Conservation (phyloP, 306 rosid genomes). For the Citrullus mucosospermus region DNA sequence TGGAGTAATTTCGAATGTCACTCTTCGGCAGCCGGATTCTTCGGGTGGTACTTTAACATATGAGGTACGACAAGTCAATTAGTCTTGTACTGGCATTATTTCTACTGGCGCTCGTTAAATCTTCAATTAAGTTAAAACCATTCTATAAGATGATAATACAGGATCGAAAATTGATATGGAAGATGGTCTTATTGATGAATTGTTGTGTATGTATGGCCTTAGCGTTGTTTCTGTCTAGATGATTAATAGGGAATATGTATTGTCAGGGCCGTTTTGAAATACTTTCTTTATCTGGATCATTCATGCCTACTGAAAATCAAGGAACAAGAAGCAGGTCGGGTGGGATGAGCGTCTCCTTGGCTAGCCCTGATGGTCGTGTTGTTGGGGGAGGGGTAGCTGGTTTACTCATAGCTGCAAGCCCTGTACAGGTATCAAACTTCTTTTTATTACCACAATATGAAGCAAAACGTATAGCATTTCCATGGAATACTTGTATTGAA, state of each 20-base stretch:
- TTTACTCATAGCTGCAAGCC: conserved; percentile 58
- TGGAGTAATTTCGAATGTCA: conserved; percentile 64
- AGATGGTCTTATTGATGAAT: not conserved
- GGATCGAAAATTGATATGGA: not conserved
- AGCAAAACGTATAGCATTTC: not conserved
- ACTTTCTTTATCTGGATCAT: conserved; percentile 62
- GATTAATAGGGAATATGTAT: not conserved
- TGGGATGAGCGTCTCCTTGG: conserved; percentile 60
- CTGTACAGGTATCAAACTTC: conserved; percentile 53
- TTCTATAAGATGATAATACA: not conserved
- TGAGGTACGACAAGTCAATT: conserved; percentile 39
- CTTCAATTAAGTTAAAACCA: not conserved
- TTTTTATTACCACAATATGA: not conserved
- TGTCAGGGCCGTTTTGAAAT: conserved; percentile 74
- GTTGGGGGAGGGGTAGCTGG: conserved; percentile 76
- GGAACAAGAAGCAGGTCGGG: conserved; percentile 72
- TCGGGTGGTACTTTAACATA: conserved; percentile 58
- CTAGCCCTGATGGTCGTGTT: conserved; percentile 65
- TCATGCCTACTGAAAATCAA: conserved; percentile 62
- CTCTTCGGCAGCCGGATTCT: conserved; percentile 71
- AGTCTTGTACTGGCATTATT: not conserved
- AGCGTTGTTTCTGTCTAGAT: not conserved
- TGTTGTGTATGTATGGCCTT: not conserved
- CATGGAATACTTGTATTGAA: not conserved
- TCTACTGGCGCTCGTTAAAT: not conserved